A percentile compares a stretch with the other conserved stretches of the same genome.
Evolutionary conservation across 768 basidiomycete genomes (phyloP).

Genomic region (Phaeolepiota aurea): DNA sequence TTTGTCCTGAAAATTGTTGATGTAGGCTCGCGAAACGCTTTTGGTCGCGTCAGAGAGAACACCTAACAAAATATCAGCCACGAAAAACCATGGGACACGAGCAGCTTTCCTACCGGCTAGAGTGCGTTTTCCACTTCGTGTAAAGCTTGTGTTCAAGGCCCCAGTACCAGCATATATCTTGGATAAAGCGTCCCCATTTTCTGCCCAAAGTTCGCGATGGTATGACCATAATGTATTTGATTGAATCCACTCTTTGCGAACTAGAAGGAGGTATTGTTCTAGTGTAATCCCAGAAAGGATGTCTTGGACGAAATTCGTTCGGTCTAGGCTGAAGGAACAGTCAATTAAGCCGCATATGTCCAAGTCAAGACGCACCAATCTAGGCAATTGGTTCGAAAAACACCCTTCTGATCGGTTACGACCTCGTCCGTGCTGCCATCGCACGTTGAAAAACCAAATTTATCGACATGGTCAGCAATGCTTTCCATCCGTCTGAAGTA

Average conservation of each 20-base stretch:
- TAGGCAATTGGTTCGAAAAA: conserved; percentile 91
- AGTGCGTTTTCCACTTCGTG: conserved; percentile 89
- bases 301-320: conserved; percentile 97
- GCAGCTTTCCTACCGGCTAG: too few relatives aligned
- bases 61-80: conserved; percentile 32
- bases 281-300: conserved; percentile 79
- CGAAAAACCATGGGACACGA: conserved; percentile 8
- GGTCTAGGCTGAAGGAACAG: conserved; percentile 90
- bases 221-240: conserved; percentile 69
- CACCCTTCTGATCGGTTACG: conserved; percentile 84
- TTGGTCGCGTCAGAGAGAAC: conserved; percentile 95
- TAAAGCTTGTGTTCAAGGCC: conserved; percentile 93
- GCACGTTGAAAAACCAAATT: conserved; percentile 81
- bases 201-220: conserved; percentile 95
- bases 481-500: conserved; percentile 46
- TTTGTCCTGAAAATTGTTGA: conserved; percentile 96
- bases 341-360: too few relatives aligned
- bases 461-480: conserved; percentile 58
- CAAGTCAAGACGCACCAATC: conserved; percentile 84
- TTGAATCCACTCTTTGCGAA: conserved; percentile 69
- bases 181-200: conserved; percentile 89
- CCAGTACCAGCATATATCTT: conserved; percentile 93
- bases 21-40: conserved; percentile 91
- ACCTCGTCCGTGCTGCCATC: conserved; percentile 57
- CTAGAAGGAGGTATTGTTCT: conserved; percentile 74